Conservation (phyloP, 2,329 filamentous ascomycete species). For the Pseudocercospora ulei region DNA sequence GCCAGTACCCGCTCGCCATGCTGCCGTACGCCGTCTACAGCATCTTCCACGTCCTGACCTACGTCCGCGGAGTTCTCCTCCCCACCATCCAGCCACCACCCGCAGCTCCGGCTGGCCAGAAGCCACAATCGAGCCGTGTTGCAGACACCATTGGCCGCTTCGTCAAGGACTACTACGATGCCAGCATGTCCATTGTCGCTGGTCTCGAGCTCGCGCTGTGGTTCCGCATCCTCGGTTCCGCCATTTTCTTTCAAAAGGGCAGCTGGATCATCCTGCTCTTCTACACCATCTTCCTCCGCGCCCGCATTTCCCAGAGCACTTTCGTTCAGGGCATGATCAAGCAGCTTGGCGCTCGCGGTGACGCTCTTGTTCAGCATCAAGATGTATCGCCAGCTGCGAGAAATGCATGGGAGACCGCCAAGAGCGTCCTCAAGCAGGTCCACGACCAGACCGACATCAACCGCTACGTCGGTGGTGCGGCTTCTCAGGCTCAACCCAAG, state of each 20-base stretch:
- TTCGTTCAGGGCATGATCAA: conserved; percentile 81
- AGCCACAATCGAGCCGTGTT: conserved; percentile 51
- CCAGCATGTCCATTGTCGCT: conserved; percentile 87
- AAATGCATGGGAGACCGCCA: conserved; percentile 70
- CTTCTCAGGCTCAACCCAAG: conserved; percentile 47
- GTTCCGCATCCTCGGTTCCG: conserved; percentile 69
- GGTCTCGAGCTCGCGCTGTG: conserved; percentile 79
- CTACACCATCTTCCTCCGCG: conserved; percentile 88
- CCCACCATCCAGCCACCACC: conserved; percentile 67
- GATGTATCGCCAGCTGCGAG: conserved; percentile 70
- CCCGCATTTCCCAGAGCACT: conserved; percentile 76
- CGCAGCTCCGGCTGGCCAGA: conserved; percentile 47
- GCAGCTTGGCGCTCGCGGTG: conserved; percentile 62
- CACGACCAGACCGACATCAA: conserved; percentile 65
- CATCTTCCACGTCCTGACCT: conserved; percentile 95
- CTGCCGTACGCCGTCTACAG: conserved; percentile 96
- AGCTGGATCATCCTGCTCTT: conserved; percentile 78
- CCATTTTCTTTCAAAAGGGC: conserved; percentile 77
- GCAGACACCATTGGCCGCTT: conserved; percentile 81
- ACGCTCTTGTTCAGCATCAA: conserved; percentile 75
- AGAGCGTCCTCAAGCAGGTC: conserved; percentile 62
- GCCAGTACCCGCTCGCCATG: conserved; percentile 80
- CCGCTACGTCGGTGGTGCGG: conserved; percentile 18
- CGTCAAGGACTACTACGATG: conserved; percentile 96
- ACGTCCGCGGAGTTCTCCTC: conserved; percentile 85